A percentile compares a stretch with the other conserved stretches of the same genome.
These are phyloP conservation scores for Dichotomopilus funicola DNA, from an alignment of 2,329 filamentous ascomycete species.

Conservation along the genomic window DNA sequence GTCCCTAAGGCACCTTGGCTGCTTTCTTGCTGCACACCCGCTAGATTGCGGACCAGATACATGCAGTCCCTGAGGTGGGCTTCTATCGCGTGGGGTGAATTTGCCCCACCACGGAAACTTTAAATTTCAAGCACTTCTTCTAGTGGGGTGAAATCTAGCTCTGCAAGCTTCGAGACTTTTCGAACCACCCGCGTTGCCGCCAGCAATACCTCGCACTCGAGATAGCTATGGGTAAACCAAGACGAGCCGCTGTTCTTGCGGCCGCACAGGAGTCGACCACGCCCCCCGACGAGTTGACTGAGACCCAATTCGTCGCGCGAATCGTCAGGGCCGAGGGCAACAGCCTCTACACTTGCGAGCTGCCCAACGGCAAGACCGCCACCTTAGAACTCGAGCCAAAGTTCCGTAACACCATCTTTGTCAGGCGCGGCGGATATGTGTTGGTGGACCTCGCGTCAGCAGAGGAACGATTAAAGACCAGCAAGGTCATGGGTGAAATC, in stretches of 20 bases:
- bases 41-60: too few relatives aligned
- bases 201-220: neutral
- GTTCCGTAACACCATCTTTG: constrained; percentile 90
- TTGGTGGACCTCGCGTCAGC: constrained; percentile 64
- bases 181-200: too few relatives aligned
- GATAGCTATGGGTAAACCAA: constrained; percentile 60
- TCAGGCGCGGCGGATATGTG: constrained; percentile 83
- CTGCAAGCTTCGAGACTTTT: neutral
- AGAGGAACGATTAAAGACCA: constrained; percentile 52
- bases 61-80: too few relatives aligned
- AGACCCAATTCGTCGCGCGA: constrained; percentile 63
- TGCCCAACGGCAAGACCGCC: constrained; percentile 59
- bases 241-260: constrained; percentile 67
- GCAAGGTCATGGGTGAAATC: constrained; percentile 81
- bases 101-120: constrained; percentile 4
- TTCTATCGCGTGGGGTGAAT: neutral
- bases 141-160: constrained; percentile 4
- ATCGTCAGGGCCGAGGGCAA: constrained; percentile 81
- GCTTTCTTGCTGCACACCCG: too few relatives aligned
- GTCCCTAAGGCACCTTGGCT: too few relatives aligned
- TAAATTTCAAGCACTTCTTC: constrained; percentile 1
- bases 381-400: constrained; percentile 75
- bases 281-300: constrained; percentile 52
- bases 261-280: constrained; percentile 65
- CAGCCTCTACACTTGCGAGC: constrained; percentile 74